Conservation (phyloP, 2,329 filamentous ascomycete species). For the Rutstroemia sp. region DNA sequence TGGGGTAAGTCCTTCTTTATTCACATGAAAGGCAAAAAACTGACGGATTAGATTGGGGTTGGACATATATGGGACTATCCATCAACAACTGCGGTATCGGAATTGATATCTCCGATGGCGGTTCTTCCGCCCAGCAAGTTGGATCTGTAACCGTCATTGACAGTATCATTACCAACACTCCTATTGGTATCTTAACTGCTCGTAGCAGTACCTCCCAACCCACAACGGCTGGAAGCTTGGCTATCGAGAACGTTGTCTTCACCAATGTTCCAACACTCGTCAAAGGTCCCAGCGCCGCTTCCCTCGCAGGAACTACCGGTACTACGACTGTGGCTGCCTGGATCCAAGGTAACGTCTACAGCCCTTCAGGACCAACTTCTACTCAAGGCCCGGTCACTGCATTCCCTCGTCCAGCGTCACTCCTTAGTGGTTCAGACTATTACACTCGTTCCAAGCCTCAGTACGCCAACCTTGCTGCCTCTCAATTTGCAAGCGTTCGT, state of each 20-base stretch:
- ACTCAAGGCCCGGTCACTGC: slow-evolving; percentile 36
- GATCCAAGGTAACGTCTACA: slow-evolving; percentile 71
- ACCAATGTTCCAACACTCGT: slow-evolving; percentile 57
- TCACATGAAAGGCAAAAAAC: neutral
- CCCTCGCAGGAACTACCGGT: slow-evolving; percentile 56
- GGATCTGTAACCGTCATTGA: slow-evolving; percentile 52
- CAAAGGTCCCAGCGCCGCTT: slow-evolving; percentile 44
- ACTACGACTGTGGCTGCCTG: slow-evolving; percentile 62
- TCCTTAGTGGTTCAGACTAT: slow-evolving; percentile 40
- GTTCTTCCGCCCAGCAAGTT: slow-evolving; percentile 36
- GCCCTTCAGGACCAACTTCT: slow-evolving; percentile 35
- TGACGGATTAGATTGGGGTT: slow-evolving; percentile 42
- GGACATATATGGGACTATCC: slow-evolving; percentile 43
- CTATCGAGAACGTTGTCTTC: slow-evolving; percentile 85
- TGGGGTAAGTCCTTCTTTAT: slow-evolving; percentile 32
- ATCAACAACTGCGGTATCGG: slow-evolving; percentile 47
- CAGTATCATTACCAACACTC: slow-evolving; percentile 41
- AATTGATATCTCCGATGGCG: slow-evolving; percentile 41
- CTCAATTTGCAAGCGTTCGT: slow-evolving; percentile 38
- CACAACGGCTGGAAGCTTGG: slow-evolving; percentile 73
- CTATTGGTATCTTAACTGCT: slow-evolving; percentile 42
- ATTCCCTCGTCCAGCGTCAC: slow-evolving; percentile 34
- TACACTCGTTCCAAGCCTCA: slow-evolving; percentile 48
- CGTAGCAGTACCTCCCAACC: slow-evolving; percentile 44
- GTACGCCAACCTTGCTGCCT: slow-evolving; percentile 35